Base-by-base conservation (phyloP, 1,139 yeast species). In the Lodderomyces parapsilosis region DNA sequence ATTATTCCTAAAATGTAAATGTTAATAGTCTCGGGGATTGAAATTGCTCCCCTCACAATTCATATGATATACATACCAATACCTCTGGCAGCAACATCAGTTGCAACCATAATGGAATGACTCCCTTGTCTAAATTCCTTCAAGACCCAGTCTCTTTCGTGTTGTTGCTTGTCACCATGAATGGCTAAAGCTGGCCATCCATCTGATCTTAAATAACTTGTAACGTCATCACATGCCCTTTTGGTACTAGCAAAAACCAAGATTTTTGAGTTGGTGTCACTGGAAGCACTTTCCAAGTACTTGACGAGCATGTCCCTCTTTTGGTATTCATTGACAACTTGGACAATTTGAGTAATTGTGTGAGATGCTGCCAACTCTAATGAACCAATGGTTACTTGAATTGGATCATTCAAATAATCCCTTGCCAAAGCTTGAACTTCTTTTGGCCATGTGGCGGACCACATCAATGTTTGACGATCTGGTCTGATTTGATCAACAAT, bases 381-480 rank as follows among this genome's bases (percentile, higher is more conserved):
- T 49, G 98, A 93, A 65, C 99, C 99, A 66, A 93, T 74, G 57
- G 88, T 91, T 55, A 93, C 99, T 74, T 93, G 99, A 62, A 93
- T 91, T 59, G 93, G 95, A 63, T 93, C 96, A 50, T 80, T 72
- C 66, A 91, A 78, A 70, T 89, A 93, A 68, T 93, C 99, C 60
- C 85, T 79, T 53, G 98, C 94, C 63, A 93, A 79, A 55, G 82
- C 76, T 76, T 91, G 95, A 51, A 93, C 98, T 68, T 89, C 96
- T 78, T 90, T 90, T 61, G 99, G 99, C 99, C 99, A 93, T 44
- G 99, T 93, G 56, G 99, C 99, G 53, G 98, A 90, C 98, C 98
- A 93, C 97, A 93, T 88, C 63, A 93, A 80, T 49, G 99, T 93
- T 76, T 93, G 99, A 74, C 96, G 86, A 66, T 90, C 96, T 50